phyloP scores from a whole-genome alignment of 2,329 filamentous ascomycete genomes.

The Talaromyces sp. region DNA sequence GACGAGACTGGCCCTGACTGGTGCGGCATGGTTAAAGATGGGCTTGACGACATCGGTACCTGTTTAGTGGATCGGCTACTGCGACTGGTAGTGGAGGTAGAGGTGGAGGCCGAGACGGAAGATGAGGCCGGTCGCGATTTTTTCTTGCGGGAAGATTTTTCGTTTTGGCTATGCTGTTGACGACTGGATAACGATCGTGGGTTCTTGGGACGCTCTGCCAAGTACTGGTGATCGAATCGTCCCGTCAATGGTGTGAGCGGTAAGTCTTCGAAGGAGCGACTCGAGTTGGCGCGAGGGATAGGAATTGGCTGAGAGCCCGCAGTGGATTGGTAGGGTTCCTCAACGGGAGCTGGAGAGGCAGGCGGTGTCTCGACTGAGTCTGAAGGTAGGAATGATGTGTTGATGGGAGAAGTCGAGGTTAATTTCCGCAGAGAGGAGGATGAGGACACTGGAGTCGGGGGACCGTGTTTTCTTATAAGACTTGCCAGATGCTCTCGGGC shows the following conservation, averaged over 20 bases:
- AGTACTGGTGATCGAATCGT: constrained; percentile 34
- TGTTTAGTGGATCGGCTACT: constrained; percentile 7
- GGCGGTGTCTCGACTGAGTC: constrained; percentile 18
- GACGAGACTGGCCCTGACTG: constrained; percentile 29
- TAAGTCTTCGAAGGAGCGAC: constrained; percentile 27
- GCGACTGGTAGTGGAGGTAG: constrained; percentile 11
- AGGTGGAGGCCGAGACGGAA: constrained; percentile 12
- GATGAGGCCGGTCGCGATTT: constrained; percentile 15
- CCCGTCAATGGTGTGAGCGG: constrained; percentile 37
- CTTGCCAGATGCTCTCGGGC: constrained; percentile 34
- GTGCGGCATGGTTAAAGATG: constrained; percentile 28
- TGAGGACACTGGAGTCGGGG: constrained; percentile 35
- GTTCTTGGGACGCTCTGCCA: constrained; percentile 25
- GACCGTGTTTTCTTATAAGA: constrained; percentile 35
- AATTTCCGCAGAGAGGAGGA: constrained; percentile 34
- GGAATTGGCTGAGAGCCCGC: constrained; percentile 32
- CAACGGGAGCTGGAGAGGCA: constrained; percentile 24
- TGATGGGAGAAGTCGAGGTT: constrained; percentile 33
- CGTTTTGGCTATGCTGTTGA: constrained; percentile 15
- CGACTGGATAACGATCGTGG: constrained; percentile 19
- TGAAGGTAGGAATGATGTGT: constrained; percentile 28
- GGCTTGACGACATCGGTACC: constrained; percentile 14
- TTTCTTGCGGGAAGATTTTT: constrained; percentile 16
- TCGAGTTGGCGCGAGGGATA: constrained; percentile 27
- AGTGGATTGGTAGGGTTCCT: constrained; percentile 25